phyloP scores from a whole-genome alignment of 2,329 filamentous ascomycete genomes.

The Phoma sp. region DNA sequence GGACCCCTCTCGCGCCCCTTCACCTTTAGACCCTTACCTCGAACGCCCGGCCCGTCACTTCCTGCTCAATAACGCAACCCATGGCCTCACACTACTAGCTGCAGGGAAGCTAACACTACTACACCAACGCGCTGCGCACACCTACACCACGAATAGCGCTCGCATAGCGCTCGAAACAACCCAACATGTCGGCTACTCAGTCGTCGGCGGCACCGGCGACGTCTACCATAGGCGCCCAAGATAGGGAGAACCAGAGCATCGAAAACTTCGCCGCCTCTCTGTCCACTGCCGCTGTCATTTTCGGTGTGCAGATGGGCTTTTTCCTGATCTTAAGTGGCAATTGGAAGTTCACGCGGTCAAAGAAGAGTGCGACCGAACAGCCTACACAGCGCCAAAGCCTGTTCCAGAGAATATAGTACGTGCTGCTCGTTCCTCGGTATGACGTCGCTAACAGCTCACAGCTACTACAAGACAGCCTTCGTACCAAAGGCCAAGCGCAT shows the following conservation, averaged over 20 bases:
- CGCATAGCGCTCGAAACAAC: neutral
- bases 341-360: constrained; percentile 43
- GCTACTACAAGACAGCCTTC: constrained; percentile 50
- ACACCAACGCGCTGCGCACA: constrained; percentile 5
- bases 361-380: constrained; percentile 24
- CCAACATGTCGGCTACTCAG: constrained; percentile 4
- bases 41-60: neutral
- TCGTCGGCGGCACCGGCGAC: neutral
- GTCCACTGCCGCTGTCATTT: constrained; percentile 45
- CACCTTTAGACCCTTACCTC: constrained; percentile 7
- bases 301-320: constrained; percentile 43
- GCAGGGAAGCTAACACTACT: neutral
- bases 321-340: constrained; percentile 50
- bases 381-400: constrained; percentile 42
- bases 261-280: constrained; percentile 49
- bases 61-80: neutral
- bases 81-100: constrained; percentile 13
- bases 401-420: constrained; percentile 50
- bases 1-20: constrained; percentile 8
- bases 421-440: neutral
- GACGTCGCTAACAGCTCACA: constrained; percentile 27
- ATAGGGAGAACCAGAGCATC: constrained; percentile 42
- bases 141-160: constrained; percentile 7
- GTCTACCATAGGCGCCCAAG: neutral
- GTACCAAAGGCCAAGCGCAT: constrained; percentile 47